Base-by-base conservation (phyloP, 1,139 yeast species). In the Taiozyma onychis region DNA sequence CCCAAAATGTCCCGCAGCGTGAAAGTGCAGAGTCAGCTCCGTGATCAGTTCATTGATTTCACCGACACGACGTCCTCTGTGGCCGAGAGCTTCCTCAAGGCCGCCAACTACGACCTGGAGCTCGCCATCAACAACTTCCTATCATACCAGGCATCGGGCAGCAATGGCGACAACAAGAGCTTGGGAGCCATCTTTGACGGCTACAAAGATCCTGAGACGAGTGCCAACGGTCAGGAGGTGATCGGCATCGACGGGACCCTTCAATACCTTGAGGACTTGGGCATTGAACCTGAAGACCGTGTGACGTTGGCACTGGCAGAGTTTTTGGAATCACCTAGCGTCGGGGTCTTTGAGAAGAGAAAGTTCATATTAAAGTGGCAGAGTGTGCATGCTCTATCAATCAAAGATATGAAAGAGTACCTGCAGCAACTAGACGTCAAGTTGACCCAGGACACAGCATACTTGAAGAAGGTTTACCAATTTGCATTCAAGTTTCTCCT, bases 221-320 rank as follows among this genome's bases (percentile, higher is more conserved):
- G 14, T 3, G n/a, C 34, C 1, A 41, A 45, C 10, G 22, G 53
- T 9, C 49, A 61, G 7, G 65, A 65, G 28, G 66, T 59, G 37
- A 78, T 78, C 48, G 93, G 83, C 37, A 75, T 86, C 28, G 93
- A 88, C 52, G 97, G 97, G 0, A 85, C 97, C 0, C 68, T 91
- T 22, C 59, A 64, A 44, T 87, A 84, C 59, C 71, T 89, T 43
- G 75, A 72, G 10, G 96, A 85, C 60, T 68, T 91, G 47, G 80
- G 78, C 0, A 73, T 85, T 44, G 82, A 81, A 18, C 84, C 91
- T 0, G 97, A 91, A 57, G 91, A 91, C 61, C 73, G 80, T 9
- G 76, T 71, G 3, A 84, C 90, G 6, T 71, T 91, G 50, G 81
- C 88, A 1, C 67, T 91, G 18, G 90, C 95, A 1, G 81, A 78